Base-by-base conservation (phyloP, 2,329 filamentous ascomycete genomes). In the Scedosporium apiospermum region DNA sequence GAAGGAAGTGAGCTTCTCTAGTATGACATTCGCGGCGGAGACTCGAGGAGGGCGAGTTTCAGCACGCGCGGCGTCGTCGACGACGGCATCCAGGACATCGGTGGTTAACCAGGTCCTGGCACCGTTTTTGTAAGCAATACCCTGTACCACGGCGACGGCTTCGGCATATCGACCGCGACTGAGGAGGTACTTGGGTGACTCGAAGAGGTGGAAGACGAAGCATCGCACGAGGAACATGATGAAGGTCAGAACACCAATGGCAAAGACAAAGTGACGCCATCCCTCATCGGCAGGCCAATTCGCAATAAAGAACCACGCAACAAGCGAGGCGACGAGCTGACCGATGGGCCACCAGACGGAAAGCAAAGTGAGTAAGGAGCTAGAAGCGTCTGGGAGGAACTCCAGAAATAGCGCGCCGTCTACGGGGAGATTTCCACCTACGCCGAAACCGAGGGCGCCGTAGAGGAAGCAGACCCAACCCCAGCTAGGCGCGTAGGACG, bases 311-410 rank as follows among this genome's bases (percentile, higher is more conserved):
- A 80, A 88, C 90, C 89, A 93, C 6, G 88, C 90, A 58, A 90
- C 78, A 4, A 89, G 74, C 2, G 86, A 88, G 1, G 88, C 86
- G 63, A 88, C 81, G 6, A 96, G 79, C 70, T 95, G 90, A 5
- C 91, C 91, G 18, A 96, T 76, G 0, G 91, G 89, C 90, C 91
- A 96, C 88, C 90, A 95, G 6, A 92, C 83, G 6, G 89, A 91
- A n/a, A 96, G 79, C 58, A 93, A 79, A 0, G 90, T 95, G 34
- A 95, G 77, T 14, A 95, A 80, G 38, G 86, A 85, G 65, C 85
- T 86, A n/a, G 85, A 88, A 0, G 87, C 83, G 63, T 88, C 87
- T 0, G 91, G 91, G 0, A 96, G 76, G 66, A 93, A 93, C 70
- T 96, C 91, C 44, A 96, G 80, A 71, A 96, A 95, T 2, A 95